These are phyloP conservation scores for Zymoseptoria passerinii DNA, from an alignment of 2,329 filamentous ascomycete species.

Conservation along the genomic window DNA sequence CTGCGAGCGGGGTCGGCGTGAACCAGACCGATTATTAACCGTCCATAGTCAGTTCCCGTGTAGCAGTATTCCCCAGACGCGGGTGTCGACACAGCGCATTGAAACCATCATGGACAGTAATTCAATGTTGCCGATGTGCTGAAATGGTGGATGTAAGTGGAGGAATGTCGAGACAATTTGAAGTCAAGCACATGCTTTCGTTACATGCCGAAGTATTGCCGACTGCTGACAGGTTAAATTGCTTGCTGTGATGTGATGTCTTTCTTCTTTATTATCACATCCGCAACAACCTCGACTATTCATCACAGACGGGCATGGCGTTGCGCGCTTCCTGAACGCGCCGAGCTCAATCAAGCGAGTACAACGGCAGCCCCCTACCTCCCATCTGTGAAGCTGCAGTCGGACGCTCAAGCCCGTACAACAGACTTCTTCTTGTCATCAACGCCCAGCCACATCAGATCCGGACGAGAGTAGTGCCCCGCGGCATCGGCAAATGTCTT, in stretches of 20 bases:
- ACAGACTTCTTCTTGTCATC: slow-evolving; percentile 23
- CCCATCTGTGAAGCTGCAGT: neutral
- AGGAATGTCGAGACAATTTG: neutral
- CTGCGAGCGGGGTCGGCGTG: neutral
- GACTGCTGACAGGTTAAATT: neutral
- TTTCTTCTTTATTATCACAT: neutral
- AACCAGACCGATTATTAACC: neutral
- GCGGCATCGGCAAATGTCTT: slow-evolving; percentile 40
- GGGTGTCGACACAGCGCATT: neutral
- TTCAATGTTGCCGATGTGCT: neutral
- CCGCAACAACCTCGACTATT: neutral
- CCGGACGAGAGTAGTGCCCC: slow-evolving; percentile 46
- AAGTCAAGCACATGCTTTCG: neutral
- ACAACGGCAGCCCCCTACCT: neutral
- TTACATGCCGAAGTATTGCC: neutral
- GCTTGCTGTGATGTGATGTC: neutral
- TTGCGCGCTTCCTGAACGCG: neutral
- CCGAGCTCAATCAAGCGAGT: neutral
- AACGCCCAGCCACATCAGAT: slow-evolving; percentile 44
- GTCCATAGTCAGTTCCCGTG: neutral
- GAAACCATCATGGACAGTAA: neutral
- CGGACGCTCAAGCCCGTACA: slow-evolving; percentile 3
- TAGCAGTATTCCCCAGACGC: neutral
- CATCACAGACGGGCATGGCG: neutral
- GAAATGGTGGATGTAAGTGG: neutral